A percentile compares a stretch with the other conserved stretches of the same genome.
These are phyloP conservation scores for Rhodotorula kratochvilovae DNA, from an alignment of 768 basidiomycete species.

Conservation along the genomic window DNA sequence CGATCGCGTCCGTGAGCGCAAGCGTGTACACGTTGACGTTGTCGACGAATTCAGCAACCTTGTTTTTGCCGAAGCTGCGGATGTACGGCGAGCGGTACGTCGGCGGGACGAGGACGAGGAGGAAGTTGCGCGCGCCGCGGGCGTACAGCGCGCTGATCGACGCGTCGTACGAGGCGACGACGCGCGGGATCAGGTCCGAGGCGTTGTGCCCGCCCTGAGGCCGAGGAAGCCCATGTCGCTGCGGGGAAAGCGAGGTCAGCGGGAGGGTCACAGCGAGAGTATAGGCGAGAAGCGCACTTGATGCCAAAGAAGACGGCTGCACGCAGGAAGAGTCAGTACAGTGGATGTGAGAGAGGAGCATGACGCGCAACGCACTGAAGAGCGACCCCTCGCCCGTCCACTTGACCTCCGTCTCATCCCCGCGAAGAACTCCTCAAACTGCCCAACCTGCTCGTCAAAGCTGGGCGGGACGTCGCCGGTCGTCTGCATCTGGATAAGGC, in stretches of 20 bases:
- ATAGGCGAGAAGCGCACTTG: background rate
- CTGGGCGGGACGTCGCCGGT: background rate
- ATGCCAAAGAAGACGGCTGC: slow-evolving; percentile 25
- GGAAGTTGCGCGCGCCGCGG: slow-evolving; percentile 21
- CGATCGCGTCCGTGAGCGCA: background rate
- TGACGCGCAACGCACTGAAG: background rate
- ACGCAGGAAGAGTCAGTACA: background rate
- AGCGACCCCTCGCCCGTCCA: slow-evolving; percentile 8
- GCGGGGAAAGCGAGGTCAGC: background rate
- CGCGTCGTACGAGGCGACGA: background rate
- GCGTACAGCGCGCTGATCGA: background rate
- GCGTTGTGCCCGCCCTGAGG: background rate
- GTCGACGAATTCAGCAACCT: background rate
- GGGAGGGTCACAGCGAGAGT: too few relatives aligned
- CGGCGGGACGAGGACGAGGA: slow-evolving; percentile 19
- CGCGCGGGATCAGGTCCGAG: background rate
- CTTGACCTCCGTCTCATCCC: background rate
- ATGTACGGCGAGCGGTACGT: slow-evolving; percentile 14
- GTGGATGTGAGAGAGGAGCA: background rate
- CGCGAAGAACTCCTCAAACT: slow-evolving; percentile 5
- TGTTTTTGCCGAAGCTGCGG: background rate
- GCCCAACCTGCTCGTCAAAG: slow-evolving; percentile 12
- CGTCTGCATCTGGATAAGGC: background rate
- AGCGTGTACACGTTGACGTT: slow-evolving; percentile 3
- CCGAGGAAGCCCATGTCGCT: background rate